These are phyloP conservation scores for Sphaerostilbella broomeana DNA, from an alignment of 2,329 filamentous ascomycete genomes.

Conservation along the genomic window DNA sequence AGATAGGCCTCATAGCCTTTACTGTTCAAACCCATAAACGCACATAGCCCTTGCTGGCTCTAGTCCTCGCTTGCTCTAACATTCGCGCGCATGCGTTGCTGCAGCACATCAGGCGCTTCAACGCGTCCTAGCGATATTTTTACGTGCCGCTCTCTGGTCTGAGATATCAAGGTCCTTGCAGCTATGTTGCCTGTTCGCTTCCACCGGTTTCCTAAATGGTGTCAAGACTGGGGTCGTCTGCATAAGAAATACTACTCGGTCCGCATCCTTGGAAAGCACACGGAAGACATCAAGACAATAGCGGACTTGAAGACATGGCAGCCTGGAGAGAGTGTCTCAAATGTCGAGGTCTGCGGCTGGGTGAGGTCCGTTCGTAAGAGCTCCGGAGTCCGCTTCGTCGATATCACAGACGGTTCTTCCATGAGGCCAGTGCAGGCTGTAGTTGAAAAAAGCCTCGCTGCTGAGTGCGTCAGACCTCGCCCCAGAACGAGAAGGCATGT, in stretches of 20 bases:
- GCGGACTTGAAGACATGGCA: constrained; percentile 51
- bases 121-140: neutral
- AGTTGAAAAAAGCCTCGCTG: constrained; percentile 62
- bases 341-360: constrained; percentile 66
- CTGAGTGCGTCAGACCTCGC: constrained; percentile 52
- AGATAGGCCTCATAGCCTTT: too few relatives aligned
- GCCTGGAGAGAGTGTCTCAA: constrained; percentile 33
- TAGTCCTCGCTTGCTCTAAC: neutral
- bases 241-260: constrained; percentile 28
- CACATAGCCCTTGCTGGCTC: too few relatives aligned
- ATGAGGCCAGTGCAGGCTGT: constrained; percentile 74
- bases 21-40: neutral
- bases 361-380: constrained; percentile 80
- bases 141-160: too few relatives aligned
- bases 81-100: neutral
- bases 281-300: constrained; percentile 38
- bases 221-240: constrained; percentile 1
- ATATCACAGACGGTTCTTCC: constrained; percentile 82
- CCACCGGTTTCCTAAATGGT: constrained; percentile 7
- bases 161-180: too few relatives aligned
- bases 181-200: constrained; percentile 9
- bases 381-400: constrained; percentile 76
- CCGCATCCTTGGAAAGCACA: constrained; percentile 22
- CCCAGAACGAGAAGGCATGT: constrained; percentile 2
- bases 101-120: constrained; percentile 7